Evolutionary conservation across 108 stramenopile genomes (phyloP).

Genomic region (Aureococcus anophagefferens): DNA sequence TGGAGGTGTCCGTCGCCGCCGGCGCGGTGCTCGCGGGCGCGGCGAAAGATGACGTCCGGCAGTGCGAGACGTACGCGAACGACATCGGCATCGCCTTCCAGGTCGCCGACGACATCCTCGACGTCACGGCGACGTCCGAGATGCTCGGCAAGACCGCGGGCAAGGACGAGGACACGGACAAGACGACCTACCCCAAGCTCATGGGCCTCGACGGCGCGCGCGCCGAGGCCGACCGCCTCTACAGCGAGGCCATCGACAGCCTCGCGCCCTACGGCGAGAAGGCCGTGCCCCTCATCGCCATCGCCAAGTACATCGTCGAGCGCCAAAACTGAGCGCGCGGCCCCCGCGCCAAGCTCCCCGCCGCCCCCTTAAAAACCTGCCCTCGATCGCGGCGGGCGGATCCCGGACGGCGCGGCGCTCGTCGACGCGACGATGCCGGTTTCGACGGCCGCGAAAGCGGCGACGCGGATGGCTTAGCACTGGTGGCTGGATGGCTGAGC

Average conservation of each 20-base stretch:
- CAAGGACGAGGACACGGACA: conserved; percentile 78
- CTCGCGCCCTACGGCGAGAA: conserved; percentile 75
- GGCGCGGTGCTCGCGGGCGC: conserved; percentile 88
- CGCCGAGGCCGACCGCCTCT: conserved; percentile 68
- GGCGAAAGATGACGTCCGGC: conserved; percentile 64
- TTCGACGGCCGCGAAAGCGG: too few relatives aligned
- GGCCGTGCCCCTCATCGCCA: conserved; percentile 67
- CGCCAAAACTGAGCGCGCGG: too few relatives aligned
- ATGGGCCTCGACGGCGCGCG: conserved; percentile 80
- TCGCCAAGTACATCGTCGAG: conserved; percentile 86
- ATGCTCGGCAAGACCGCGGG: conserved; percentile 91
- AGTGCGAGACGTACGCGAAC: conserved; percentile 75
- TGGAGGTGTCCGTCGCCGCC: conserved; percentile 74
- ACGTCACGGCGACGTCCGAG: conserved; percentile 82
- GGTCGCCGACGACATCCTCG: conserved; percentile 93
- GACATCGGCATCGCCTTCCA: conserved; percentile 92
- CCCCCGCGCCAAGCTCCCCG: too few relatives aligned
- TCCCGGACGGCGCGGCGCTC: too few relatives aligned
- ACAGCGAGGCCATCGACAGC: conserved; percentile 70
- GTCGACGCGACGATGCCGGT: too few relatives aligned
- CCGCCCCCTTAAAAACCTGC: too few relatives aligned
- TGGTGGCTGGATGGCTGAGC: too few relatives aligned
- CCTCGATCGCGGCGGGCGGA: too few relatives aligned
- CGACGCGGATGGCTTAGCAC: too few relatives aligned
- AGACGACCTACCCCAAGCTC: conserved; percentile 86